phyloP scores from a whole-genome alignment of 768 basidiomycete genomes.

The Nidularia pulvinata region DNA sequence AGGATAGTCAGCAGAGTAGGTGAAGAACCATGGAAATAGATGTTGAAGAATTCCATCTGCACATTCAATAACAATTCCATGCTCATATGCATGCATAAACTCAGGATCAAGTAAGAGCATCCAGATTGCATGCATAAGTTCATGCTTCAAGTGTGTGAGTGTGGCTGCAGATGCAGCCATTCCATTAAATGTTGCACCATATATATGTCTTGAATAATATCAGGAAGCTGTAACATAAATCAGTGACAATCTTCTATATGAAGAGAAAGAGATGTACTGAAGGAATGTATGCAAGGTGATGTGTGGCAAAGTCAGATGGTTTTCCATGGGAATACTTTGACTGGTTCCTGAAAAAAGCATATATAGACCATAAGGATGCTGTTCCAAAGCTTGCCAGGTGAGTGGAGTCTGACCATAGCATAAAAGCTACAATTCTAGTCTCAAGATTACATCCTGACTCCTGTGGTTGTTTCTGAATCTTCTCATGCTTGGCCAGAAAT shows the following conservation, averaged over 20 bases:
- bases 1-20: conserved; percentile 36
- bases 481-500: conserved; percentile 9
- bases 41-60: conserved; percentile 22
- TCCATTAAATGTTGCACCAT: neutral
- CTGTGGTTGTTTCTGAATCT: neutral
- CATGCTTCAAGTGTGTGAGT: conserved; percentile 5
- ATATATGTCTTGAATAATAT: conserved; percentile 9
- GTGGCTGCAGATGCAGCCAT: neutral
- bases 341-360: conserved; percentile 27
- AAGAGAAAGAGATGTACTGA: neutral
- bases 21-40: conserved; percentile 29
- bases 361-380: conserved; percentile 28
- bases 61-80: conserved; percentile 27
- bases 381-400: conserved; percentile 28
- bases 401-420: conserved; percentile 29
- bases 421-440: conserved; percentile 14
- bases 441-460: conserved; percentile 7
- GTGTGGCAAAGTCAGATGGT: conserved; percentile 20
- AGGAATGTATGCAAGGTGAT: conserved; percentile 39
- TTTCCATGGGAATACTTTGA: conserved; percentile 31
- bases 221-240: conserved; percentile 10
- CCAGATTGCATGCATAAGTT: conserved; percentile 25
- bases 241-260: conserved; percentile 8
- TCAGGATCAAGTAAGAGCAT: conserved; percentile 24
- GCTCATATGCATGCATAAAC: conserved; percentile 24